These are phyloP conservation scores for Lachnellula occidentalis DNA, from an alignment of 2,329 filamentous ascomycete species.

Conservation along the genomic window DNA sequence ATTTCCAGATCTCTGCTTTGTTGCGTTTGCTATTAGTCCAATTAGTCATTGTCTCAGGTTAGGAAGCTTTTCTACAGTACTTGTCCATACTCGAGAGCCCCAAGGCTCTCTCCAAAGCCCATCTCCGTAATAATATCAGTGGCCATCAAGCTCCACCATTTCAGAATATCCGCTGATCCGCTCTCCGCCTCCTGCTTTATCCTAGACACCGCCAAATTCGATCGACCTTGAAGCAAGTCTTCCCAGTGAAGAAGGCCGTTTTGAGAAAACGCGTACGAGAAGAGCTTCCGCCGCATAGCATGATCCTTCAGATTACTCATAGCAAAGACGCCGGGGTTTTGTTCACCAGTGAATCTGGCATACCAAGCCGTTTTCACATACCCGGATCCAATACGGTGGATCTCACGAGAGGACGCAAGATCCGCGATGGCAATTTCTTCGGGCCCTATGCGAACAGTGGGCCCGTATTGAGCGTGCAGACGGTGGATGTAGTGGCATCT, in stretches of 20 bases:
- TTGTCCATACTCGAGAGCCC: constrained; percentile 44
- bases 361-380: constrained; percentile 35
- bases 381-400: constrained; percentile 31
- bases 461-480: constrained; percentile 10
- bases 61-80: constrained; percentile 29
- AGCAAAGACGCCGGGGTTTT: constrained; percentile 34
- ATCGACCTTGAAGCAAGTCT: constrained; percentile 33
- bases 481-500: constrained; percentile 12
- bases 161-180: constrained; percentile 40
- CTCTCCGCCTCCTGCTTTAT: constrained; percentile 38
- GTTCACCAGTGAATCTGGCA: constrained; percentile 14
- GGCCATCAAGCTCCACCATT: constrained; percentile 50
- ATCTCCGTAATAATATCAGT: constrained; percentile 50
- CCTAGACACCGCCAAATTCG: constrained; percentile 36
- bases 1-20: constrained; percentile 37
- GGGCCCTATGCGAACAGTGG: constrained; percentile 1
- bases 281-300: constrained; percentile 36
- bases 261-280: constrained; percentile 17
- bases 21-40: background rate
- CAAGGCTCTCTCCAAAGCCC: constrained; percentile 51
- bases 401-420: constrained; percentile 27
- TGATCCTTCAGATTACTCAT: constrained; percentile 37
- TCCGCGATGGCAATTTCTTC: constrained; percentile 35
- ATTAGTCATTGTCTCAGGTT: background rate
- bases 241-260: constrained; percentile 17